Evolutionary conservation across 768 basidiomycete genomes (phyloP).

Genomic region (Serendipita sp.): DNA sequence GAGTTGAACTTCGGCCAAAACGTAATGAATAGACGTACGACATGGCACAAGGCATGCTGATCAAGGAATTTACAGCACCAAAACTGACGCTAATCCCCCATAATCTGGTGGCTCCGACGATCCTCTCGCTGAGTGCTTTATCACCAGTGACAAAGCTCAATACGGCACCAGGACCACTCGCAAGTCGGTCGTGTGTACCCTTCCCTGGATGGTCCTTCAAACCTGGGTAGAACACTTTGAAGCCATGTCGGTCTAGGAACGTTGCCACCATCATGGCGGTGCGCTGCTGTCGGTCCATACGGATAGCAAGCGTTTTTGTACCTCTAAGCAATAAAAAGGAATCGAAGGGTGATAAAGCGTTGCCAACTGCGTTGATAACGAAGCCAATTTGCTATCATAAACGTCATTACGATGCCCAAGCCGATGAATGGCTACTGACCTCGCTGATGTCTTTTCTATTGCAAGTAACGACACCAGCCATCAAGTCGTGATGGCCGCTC

Average conservation of each 20-base stretch:
- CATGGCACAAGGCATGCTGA: slow-evolving; percentile 99
- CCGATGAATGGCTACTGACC: slow-evolving; percentile 25
- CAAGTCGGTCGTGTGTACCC: slow-evolving; percentile 81
- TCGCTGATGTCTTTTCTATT: slow-evolving; percentile 83
- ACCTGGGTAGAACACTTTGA: slow-evolving; percentile 86
- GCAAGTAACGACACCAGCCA: slow-evolving; percentile 92
- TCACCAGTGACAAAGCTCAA: slow-evolving; percentile 89
- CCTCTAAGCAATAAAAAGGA: slow-evolving; percentile 92
- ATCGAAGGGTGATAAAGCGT: slow-evolving; percentile 89
- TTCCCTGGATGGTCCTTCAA: slow-evolving; percentile 64
- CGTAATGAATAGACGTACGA: slow-evolving; percentile 49
- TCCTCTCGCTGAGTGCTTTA: slow-evolving; percentile 75
- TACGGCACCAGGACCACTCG: slow-evolving; percentile 84
- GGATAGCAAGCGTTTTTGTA: slow-evolving; percentile 86
- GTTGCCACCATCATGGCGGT: slow-evolving; percentile 70
- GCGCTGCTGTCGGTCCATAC: slow-evolving; percentile 87
- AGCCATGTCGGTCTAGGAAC: slow-evolving; percentile 73
- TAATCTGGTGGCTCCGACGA: slow-evolving; percentile 80
- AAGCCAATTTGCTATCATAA: slow-evolving; percentile 65
- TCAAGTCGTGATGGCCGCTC: slow-evolving; percentile 95
- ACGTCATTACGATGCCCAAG: neutral
- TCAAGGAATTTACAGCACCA: slow-evolving; percentile 93
- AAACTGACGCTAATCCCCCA: slow-evolving; percentile 99
- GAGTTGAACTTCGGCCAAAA: slow-evolving; percentile 6
- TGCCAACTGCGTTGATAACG: slow-evolving; percentile 84